phyloP scores from a whole-genome alignment of 2,329 filamentous ascomycete genomes.

The Zymoseptoria passerinii region DNA sequence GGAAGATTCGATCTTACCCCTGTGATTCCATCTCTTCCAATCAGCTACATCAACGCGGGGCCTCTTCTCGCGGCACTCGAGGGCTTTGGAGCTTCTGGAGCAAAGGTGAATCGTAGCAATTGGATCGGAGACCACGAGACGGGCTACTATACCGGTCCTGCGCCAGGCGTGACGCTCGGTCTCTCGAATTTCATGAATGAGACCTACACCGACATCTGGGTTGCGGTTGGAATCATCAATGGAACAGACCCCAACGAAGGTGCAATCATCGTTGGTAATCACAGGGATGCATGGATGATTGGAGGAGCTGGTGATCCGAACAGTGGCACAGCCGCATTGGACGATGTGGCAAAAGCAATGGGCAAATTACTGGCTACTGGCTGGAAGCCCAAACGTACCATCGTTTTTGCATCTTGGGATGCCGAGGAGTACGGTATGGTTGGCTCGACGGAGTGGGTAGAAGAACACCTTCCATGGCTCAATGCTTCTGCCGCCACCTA shows the following conservation, averaged over 20 bases:
- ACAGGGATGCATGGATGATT: constrained; percentile 48
- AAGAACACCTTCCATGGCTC: constrained; percentile 43
- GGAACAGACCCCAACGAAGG: constrained; percentile 52
- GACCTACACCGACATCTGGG: constrained; percentile 72
- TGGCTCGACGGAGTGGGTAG: constrained; percentile 42
- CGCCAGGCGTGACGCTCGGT: constrained; percentile 62
- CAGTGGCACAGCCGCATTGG: constrained; percentile 42
- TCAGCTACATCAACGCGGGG: constrained; percentile 73
- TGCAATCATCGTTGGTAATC: constrained; percentile 46
- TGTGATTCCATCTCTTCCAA: constrained; percentile 74
- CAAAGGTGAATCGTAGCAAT: constrained; percentile 47
- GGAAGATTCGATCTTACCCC: constrained; percentile 59
- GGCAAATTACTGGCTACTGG: constrained; percentile 40
- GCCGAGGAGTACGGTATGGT: constrained; percentile 36
- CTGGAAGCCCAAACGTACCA: constrained; percentile 46
- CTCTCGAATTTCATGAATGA: constrained; percentile 75
- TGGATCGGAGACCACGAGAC: constrained; percentile 61
- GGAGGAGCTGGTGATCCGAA: constrained; percentile 48
- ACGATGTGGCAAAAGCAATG: constrained; percentile 45
- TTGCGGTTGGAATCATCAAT: constrained; percentile 61
- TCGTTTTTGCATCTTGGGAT: constrained; percentile 39
- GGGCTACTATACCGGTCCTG: constrained; percentile 72
- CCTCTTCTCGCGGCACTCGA: constrained; percentile 77
- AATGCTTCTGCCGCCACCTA: constrained; percentile 39
- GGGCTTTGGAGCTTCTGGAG: constrained; percentile 60